Base-by-base conservation (phyloP, 2,329 filamentous ascomycete genomes). In the Colletotrichum graminicola region DNA sequence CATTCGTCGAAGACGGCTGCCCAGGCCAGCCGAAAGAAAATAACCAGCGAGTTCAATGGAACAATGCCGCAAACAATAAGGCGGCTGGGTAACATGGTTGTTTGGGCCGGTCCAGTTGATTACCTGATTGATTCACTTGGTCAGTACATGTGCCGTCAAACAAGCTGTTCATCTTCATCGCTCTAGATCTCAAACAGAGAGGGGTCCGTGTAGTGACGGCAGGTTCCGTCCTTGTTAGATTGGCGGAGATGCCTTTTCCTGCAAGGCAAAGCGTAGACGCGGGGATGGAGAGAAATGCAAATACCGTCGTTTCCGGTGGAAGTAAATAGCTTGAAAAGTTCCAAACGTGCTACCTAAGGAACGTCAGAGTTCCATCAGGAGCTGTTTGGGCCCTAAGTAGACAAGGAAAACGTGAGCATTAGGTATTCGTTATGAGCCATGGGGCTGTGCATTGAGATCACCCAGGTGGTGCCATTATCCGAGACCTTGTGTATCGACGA, bases 391-490 rank as follows among this genome's bases (percentile, higher is more conserved):
- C 59, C 45, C 14, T 36, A 5, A n/a, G n/a, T n/a, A n/a, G n/a
- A 3, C 14, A 57, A 16, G 14, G 6, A 41, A 26, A 18, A 39
- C n/a, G 43, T 23, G 10, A 49, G 39, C 59, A 64, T 60, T 69
- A n/a, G n/a, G n/a, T n/a, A 47, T 34, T 64, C 54, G 66, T 54
- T 10, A 49, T 49, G n/a, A 69, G 43, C 66, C 69, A 47, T n/a
- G 39, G 39, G 59, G 54, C 47, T 54, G 41, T 69, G 66, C 60
- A 8, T 64, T 55, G 26, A 49, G 39, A 72, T 57, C 29, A 21
- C 54, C 54, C 49, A 45, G 32, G 51, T 34, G 57, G 57, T 41
- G 45, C 47, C 62, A 21, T 18, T 8, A 52, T 23, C 32, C n/a
- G 12, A 10, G 56, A 61, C 26, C 49, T 16, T 47, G n/a, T 23